Percentiles rank a stretch among this genome's conserved stretches.
These are phyloP conservation scores for Leptographium galeiforme DNA, from an alignment of 2,329 filamentous ascomycete genomes.

Conservation along the genomic window DNA sequence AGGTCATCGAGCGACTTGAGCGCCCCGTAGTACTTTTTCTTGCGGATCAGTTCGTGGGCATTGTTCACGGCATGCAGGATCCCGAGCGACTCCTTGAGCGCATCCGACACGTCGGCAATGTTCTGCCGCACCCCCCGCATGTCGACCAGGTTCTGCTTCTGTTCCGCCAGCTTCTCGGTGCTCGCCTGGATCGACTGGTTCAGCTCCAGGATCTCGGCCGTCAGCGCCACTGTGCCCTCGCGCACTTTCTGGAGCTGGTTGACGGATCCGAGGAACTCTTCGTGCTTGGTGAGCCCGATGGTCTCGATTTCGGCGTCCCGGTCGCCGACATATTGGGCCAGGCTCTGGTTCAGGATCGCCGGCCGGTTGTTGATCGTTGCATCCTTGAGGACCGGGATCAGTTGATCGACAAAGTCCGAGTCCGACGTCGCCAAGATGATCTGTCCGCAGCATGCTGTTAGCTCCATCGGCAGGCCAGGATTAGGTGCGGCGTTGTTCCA, in stretches of 20 bases:
- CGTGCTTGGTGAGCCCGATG: conserved; percentile 90
- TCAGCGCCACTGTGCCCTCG: conserved; percentile 78
- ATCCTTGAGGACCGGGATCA: conserved; percentile 90
- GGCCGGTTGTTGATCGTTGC: conserved; percentile 64
- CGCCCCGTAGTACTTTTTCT: conserved; percentile 92
- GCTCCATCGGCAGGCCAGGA: not conserved
- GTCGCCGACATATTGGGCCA: conserved; percentile 71
- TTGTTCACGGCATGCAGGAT: conserved; percentile 88
- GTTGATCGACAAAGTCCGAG: conserved; percentile 84
- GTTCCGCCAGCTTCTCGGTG: conserved; percentile 83
- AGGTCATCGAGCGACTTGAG: conserved; percentile 88
- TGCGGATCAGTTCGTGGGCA: conserved; percentile 78
- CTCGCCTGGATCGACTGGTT: conserved; percentile 93
- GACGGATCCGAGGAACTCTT: conserved; percentile 89
- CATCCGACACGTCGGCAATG: conserved; percentile 82
- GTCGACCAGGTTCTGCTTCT: conserved; percentile 89
- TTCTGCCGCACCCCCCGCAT: conserved; percentile 88
- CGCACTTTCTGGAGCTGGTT: conserved; percentile 87
- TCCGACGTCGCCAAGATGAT: conserved; percentile 88
- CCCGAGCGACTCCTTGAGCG: conserved; percentile 79
- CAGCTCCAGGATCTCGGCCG: conserved; percentile 78
- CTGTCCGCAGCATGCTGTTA: conserved; percentile 30
- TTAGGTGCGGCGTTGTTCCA: not conserved
- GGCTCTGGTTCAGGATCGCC: conserved; percentile 59
- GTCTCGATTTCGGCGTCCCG: conserved; percentile 85